Evolutionary conservation across 176 grass and related monocot species (phyloP), one percentile per base, ranked within the genome.

Genomic region (Eleusine indica): DNA sequence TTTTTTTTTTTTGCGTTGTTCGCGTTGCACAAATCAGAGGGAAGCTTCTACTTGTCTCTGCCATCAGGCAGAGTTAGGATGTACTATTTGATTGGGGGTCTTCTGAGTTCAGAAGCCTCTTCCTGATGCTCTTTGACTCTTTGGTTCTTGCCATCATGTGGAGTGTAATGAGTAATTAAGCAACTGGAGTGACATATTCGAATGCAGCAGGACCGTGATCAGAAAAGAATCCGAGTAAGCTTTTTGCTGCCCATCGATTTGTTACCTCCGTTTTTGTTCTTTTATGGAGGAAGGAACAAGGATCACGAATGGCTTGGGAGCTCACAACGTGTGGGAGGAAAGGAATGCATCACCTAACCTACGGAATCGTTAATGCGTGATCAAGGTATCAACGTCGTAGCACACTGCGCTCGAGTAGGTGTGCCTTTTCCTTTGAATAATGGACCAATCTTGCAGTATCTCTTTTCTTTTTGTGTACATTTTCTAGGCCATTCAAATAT

Each of bases 331-430:
- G 69, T 49, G 62, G 19, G 1, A 47, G 43, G 86, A 84, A 74
- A 88, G 81, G 75, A 84, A 84, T 61, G 75, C 87, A 74, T 29
- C 69, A 79, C 87, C 87, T 41, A 84, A 88, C 86, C 47, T 8
- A 72, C 32, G 57, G 22, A 66, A 72, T 56, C 37, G 74, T 78
- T 83, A 66, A 66, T 73, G 37, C 21, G 22, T 83, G 81, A 79
- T 29, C 41, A 80, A 84, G 48, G 40, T 68, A 79, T 74, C 86
- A 88, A 65, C 58, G 58, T 79, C 58, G 4, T 67, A 56, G 35
- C 74, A 44, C 46, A 43, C 66, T 78, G 74, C 48, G 48, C 38
- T 66, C 5, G 66, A 64, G 60, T 74, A 57, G 60, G 38, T 67
- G 77, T 8, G n/a, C 48, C 38, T 74, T 68, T 72, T 48, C 48